Base-by-base conservation (phyloP, 2,329 filamentous ascomycete species). In the Apiospora hydei region DNA sequence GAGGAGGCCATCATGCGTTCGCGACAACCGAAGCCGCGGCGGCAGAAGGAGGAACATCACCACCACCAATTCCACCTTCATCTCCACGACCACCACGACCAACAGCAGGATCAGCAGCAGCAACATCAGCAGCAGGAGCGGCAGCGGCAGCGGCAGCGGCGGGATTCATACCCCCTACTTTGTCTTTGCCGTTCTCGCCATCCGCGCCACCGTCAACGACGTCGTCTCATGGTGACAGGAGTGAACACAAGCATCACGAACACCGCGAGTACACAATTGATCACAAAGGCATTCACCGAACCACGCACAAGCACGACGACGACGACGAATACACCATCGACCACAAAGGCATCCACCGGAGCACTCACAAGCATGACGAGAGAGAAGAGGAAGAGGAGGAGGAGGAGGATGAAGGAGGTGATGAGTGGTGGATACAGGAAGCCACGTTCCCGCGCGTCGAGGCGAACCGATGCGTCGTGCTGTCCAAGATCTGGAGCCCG, bases 351-450 rank as follows among this genome's bases (percentile, higher is more conserved):
- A 49, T 49, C 21, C 18, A 49, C 7, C 46, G 10, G 7, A 51
- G n/a, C 18, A 57, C 26, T 14, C 13, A 24, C 4, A 30, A 53
- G 13, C 7, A n/a, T 21, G 53, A 64, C 3, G 34, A 64, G 30
- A 30, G 41, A n/a, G 34, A 41, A 13, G 16, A 10, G 18, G 30
- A 61, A 2, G 30, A 38, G 14, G 57, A 41, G 14, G 57, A 38
- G 3, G 57, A 13, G 1, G 24, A 57, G 2, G 49, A 74, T 34
- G 78, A 79, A 26, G 73, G 74, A 14, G 82, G 81, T 4, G 79
- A 82, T 3, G 81, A 81, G 16, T 89, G 88, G 87, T 89, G 88
- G 88, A 77, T 89, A 21, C 86, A 88, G 76, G 88, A 89, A 76
- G 81, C 82, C 0, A 82, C 76, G 44, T 89, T 87, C 77, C 85